phyloP scores from a whole-genome alignment of 1,284 basidiomycete species.

The Trametes sp. region DNA sequence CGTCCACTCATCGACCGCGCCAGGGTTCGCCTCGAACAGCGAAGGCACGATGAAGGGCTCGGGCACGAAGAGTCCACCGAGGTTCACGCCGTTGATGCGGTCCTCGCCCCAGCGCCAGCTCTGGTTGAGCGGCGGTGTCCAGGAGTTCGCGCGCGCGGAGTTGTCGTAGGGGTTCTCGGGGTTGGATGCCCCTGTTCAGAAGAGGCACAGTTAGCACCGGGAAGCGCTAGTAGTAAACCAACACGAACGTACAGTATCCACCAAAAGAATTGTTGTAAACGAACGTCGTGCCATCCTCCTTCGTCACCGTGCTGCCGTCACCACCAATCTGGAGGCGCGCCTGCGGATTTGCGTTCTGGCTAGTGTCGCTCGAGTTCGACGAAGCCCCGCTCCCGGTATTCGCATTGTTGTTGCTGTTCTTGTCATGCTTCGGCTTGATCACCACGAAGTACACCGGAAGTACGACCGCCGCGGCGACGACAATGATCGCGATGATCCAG shows the following conservation, averaged over 20 bases:
- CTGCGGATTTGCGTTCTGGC: constrained; percentile 8
- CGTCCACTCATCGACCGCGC: constrained; percentile 66
- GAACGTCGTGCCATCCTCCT: constrained; percentile 70
- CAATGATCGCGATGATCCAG: constrained; percentile 31
- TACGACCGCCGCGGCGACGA: constrained; percentile 50
- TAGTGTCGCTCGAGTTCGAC: constrained; percentile 21
- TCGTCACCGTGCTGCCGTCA: constrained; percentile 69
- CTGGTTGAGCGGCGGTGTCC: constrained; percentile 69
- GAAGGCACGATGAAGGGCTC: constrained; percentile 87
- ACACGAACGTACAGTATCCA: constrained; percentile 64
- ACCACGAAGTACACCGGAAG: constrained; percentile 52
- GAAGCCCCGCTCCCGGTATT: constrained; percentile 25
- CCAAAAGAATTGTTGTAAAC: constrained; percentile 77
- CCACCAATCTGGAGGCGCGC: constrained; percentile 57
- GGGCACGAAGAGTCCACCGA: constrained; percentile 77
- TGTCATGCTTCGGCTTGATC: constrained; percentile 44
- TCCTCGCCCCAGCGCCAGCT: constrained; percentile 74
- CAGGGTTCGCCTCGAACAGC: constrained; percentile 76
- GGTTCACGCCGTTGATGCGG: constrained; percentile 69
- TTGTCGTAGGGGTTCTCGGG: constrained; percentile 70
- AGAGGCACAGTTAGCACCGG: background rate
- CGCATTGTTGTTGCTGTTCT: constrained; percentile 19
- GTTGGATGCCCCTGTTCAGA: constrained; percentile 52
- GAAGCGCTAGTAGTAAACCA: background rate
- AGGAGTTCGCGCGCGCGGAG: constrained; percentile 64